phyloP scores from a whole-genome alignment of 352 stramenopile species.

The Globisporangium viniferum region DNA sequence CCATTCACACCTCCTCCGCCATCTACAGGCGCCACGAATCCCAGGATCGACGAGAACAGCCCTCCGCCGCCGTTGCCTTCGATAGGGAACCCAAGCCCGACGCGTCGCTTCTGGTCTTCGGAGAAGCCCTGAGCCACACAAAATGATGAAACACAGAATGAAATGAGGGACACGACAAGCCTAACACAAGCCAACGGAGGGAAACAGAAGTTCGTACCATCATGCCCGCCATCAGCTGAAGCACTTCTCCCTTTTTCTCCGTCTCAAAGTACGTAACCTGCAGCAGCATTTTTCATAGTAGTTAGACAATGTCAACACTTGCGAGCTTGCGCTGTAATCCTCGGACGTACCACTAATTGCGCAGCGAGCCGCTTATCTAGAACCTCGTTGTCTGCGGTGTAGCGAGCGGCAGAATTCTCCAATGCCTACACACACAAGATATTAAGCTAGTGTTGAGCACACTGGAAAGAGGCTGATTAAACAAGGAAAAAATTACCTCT shows the following conservation, averaged over 20 bases:
- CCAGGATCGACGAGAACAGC: slow-evolving; percentile 65
- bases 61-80: slow-evolving; percentile 63
- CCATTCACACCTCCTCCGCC: background rate
- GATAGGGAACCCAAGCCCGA: slow-evolving; percentile 47
- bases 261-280: slow-evolving; percentile 72
- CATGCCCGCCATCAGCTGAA: slow-evolving; percentile 70
- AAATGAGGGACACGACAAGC: background rate
- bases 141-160: background rate
- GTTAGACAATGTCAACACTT: background rate
- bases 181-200: background rate
- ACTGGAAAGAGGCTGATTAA: background rate
- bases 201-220: slow-evolving; percentile 34
- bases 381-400: slow-evolving; percentile 52
- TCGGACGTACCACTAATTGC: slow-evolving; percentile 51
- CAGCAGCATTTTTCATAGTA: background rate
- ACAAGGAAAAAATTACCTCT: slow-evolving; percentile 31
- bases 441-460: background rate
- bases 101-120: slow-evolving; percentile 65
- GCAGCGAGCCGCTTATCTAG: slow-evolving; percentile 70
- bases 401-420: slow-evolving; percentile 53
- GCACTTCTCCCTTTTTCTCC: slow-evolving; percentile 65
- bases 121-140: slow-evolving; percentile 37
- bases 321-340: background rate
- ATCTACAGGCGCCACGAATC: slow-evolving; percentile 30
- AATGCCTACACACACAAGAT: slow-evolving; percentile 31